Evolutionary conservation across 1,139 yeast species (phyloP).

Genomic region (Diutina ranongensis): DNA sequence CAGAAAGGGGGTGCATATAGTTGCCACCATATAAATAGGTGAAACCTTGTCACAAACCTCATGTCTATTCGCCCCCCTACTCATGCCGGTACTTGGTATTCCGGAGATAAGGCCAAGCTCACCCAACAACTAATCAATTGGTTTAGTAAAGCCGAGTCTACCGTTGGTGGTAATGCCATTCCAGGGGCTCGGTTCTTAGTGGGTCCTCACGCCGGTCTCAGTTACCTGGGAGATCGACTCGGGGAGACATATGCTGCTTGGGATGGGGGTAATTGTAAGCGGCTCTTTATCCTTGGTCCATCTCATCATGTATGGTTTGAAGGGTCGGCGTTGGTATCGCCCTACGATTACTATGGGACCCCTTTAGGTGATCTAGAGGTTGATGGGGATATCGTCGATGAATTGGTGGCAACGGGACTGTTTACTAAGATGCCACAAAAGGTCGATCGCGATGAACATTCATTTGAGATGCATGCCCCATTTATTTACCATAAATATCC

Average conservation of each 20-base stretch:
- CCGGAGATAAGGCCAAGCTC: conserved; percentile 31
- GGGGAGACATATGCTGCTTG: conserved; percentile 70
- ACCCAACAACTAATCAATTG: conserved; percentile 36
- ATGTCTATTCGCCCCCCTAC: conserved; percentile 48
- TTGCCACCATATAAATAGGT: too few species aligned
- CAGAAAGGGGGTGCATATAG: too few species aligned
- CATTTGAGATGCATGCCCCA: conserved; percentile 93
- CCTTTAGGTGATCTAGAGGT: conserved; percentile 71
- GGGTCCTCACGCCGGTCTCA: conserved; percentile 84
- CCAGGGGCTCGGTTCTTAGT: conserved; percentile 51
- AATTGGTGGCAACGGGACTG: conserved; percentile 19
- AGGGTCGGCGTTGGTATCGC: conserved; percentile 44
- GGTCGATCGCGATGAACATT: conserved; percentile 79
- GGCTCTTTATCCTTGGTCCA: conserved; percentile 82
- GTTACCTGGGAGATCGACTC: conserved; percentile 68
- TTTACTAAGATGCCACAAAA: conserved; percentile 47
- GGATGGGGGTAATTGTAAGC: conserved; percentile 44
- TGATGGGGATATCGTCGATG: conserved; percentile 35
- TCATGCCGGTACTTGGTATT: conserved; percentile 89
- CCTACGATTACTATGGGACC: conserved; percentile 51
- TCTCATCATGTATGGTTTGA: conserved; percentile 84
- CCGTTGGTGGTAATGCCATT: conserved; percentile 3
- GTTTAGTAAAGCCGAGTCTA: conserved; percentile 18
- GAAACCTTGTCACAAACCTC: too few species aligned
- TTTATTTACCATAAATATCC: conserved; percentile 41